phyloP scores from a whole-genome alignment of 169 alveolate species.

The Plasmodium falciparum region DNA sequence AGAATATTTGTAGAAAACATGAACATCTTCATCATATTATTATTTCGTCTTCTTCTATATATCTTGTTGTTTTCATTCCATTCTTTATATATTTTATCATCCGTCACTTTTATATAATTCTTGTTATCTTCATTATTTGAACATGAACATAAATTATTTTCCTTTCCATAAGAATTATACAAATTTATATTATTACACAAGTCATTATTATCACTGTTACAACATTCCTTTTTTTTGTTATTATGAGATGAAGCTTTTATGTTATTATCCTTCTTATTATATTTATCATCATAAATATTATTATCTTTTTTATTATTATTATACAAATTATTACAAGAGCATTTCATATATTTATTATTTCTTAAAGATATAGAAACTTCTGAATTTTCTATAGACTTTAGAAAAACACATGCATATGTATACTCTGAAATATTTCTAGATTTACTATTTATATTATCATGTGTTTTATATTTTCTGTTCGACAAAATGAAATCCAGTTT shows the following conservation, averaged over 20 bases:
- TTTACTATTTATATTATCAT: too few species aligned
- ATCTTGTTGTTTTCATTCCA: constrained; percentile 22
- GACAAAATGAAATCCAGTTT: too few species aligned
- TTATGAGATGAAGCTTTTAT: too few species aligned
- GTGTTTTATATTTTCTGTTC: too few species aligned
- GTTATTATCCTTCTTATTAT: too few species aligned
- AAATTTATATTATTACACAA: neutral
- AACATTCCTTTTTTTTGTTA: too few species aligned
- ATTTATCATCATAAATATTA: too few species aligned
- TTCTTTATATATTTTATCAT: constrained; percentile 14
- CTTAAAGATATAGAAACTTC: constrained; percentile 13
- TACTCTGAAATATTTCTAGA: neutral
- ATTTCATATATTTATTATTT: neutral
- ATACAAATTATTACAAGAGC: neutral
- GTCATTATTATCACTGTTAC: neutral
- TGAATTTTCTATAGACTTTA: constrained; percentile 15
- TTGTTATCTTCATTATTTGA: neutral
- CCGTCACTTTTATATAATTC: neutral
- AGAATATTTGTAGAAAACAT: constrained; percentile 63
- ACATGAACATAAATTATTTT: neutral
- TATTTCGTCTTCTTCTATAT: too few species aligned
- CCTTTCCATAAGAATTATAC: neutral
- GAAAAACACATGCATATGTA: constrained; percentile 37
- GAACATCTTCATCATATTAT: neutral
- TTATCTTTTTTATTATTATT: too few species aligned